Base-by-base conservation (phyloP, 1,284 basidiomycete species). In the Porogramme epimiltina region DNA sequence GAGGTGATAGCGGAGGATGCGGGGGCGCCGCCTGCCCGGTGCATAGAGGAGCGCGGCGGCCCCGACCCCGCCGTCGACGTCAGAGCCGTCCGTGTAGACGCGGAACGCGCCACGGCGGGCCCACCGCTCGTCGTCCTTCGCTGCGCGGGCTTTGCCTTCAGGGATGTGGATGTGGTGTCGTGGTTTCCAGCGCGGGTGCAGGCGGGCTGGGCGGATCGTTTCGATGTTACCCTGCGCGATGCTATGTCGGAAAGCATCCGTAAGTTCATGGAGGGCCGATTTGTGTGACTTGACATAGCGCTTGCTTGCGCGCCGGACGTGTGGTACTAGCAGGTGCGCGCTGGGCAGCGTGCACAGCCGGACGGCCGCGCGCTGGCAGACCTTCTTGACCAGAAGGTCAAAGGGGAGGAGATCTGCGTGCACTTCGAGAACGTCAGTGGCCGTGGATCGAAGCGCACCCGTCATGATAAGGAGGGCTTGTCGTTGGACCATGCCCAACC, bases 331-430 rank as follows among this genome's bases (percentile, higher is more conserved):
- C 0, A 72, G 76, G 56, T 77, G 71, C 0, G 58, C 39, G 0
- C 13, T 3, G 0, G 72, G 70, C 0, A 76, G 62, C 0, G 71
- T 67, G 20, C 65, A 61, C 0, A 77, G 51, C 0, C 70, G 48
- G 1, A 71, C 33, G 0, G 69, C 63, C 2, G 68, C 65, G 0
- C 62, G 40, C n/a, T 66, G 55, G 13, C 65, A 60, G 1, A 56
- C 31, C 25, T 66, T 63, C 37, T 62, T 49, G 5, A 77, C 41
- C 0, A 63, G 42, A 0, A 68, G 47, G 5, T 62, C 31, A 9
- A 69, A 61, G 0, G 74, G 75, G 0, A 66, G 58, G 3, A 75
- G 25, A 41, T 66, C 53, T 2, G 71, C 65, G 23, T 72, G 72
- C 0, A 59, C 59, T 9, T 73, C 64, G 0, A 73, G 55, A 0